These are phyloP conservation scores for Eimeria maxima DNA, from an alignment of 169 alveolate genomes.

Conservation along the genomic window DNA sequence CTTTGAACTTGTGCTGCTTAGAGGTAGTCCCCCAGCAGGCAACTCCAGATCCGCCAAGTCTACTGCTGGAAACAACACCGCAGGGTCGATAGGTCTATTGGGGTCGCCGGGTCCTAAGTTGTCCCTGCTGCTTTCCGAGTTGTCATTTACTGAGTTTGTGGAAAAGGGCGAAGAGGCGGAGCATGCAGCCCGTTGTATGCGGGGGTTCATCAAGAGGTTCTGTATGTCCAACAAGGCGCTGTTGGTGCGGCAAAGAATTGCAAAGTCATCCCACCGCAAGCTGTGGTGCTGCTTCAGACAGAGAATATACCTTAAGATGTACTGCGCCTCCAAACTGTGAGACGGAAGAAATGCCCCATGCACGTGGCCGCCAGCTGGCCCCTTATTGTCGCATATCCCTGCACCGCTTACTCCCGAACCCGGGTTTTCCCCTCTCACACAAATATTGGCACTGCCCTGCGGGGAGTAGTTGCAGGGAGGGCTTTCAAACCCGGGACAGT, in stretches of 20 bases:
- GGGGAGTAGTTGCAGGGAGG: background rate
- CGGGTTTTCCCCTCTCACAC: background rate
- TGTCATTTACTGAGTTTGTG: background rate
- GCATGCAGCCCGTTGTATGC: conserved; percentile 77
- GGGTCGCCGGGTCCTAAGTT: conserved; percentile 32
- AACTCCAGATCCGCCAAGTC: conserved; percentile 7
- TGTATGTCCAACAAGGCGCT: conserved; percentile 84
- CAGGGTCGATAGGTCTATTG: conserved; percentile 70
- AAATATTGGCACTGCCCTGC: background rate
- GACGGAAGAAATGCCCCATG: conserved; percentile 75
- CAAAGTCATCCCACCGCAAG: conserved; percentile 90
- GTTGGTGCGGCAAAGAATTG: conserved; percentile 89
- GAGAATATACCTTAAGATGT: conserved; percentile 84
- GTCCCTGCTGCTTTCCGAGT: background rate
- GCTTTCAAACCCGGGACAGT: background rate
- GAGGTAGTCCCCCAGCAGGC: conserved; percentile 54
- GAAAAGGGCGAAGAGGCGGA: conserved; percentile 6
- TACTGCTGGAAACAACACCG: conserved; percentile 63
- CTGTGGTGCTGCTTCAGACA: conserved; percentile 76
- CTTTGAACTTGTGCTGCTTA: conserved; percentile 43
- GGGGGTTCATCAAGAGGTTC: conserved; percentile 82
- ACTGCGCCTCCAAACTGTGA: conserved; percentile 85
- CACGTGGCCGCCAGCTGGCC: background rate
- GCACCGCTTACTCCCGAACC: background rate
- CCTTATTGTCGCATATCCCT: background rate